phyloP scores from a whole-genome alignment of 345 rosid genomes.

The Combretum micranthum region DNA sequence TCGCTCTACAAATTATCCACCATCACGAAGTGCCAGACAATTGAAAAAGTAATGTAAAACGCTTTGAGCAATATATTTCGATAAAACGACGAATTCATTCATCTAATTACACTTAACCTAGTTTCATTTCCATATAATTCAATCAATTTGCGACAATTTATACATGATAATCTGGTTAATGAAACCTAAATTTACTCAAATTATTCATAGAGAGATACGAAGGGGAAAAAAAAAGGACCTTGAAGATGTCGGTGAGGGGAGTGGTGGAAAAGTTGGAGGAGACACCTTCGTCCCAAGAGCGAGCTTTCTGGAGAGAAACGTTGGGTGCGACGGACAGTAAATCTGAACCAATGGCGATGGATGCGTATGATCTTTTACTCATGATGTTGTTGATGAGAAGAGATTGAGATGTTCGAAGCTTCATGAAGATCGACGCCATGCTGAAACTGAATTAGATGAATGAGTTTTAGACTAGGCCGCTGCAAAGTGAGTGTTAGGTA shows the following conservation, averaged over 20 bases:
- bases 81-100: too few species aligned
- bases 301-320: constrained; percentile 84
- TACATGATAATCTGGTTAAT: background rate
- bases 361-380: constrained; percentile 43
- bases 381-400: constrained; percentile 20
- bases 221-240: constrained; percentile 25
- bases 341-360: constrained; percentile 57
- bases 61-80: too few species aligned
- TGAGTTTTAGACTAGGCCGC: background rate
- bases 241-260: constrained; percentile 59
- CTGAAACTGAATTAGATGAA: background rate
- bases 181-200: background rate
- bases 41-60: too few species aligned
- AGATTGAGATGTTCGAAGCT: constrained; percentile 29
- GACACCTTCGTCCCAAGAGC: constrained; percentile 85
- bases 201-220: background rate
- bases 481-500: background rate
- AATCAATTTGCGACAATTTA: too few species aligned
- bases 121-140: too few species aligned
- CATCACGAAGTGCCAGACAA: too few species aligned
- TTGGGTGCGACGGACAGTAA: constrained; percentile 55
- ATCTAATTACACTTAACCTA: too few species aligned
- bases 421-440: constrained; percentile 53
- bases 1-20: too few species aligned
- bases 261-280: constrained; percentile 72